A percentile compares a stretch with the other conserved stretches of the same genome.
These are phyloP conservation scores for Ogataea corticis DNA, from an alignment of 805 yeast genomes.

Conservation along the genomic window DNA sequence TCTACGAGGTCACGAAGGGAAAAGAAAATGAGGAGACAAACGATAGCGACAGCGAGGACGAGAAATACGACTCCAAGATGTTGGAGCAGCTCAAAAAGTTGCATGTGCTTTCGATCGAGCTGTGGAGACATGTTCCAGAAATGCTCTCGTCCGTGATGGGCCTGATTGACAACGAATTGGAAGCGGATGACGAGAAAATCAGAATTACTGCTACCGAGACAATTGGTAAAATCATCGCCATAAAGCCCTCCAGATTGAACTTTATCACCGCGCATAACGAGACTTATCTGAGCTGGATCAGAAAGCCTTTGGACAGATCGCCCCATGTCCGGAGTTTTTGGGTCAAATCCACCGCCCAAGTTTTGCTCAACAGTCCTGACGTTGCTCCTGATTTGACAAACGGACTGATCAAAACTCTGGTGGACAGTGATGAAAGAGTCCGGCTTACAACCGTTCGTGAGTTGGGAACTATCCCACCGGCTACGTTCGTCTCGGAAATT, in stretches of 20 bases:
- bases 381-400: slow-evolving; percentile 50
- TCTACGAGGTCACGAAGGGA: slow-evolving; percentile 49
- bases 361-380: slow-evolving; percentile 47
- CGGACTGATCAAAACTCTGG: slow-evolving; percentile 65
- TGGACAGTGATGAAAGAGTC: slow-evolving; percentile 75
- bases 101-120: slow-evolving; percentile 60
- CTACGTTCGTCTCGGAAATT: slow-evolving; percentile 48
- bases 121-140: slow-evolving; percentile 82
- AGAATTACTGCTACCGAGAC: slow-evolving; percentile 72
- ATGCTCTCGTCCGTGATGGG: slow-evolving; percentile 73
- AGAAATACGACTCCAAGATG: slow-evolving; percentile 11
- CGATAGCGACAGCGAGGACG: slow-evolving; percentile 27
- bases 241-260: slow-evolving; percentile 49
- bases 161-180: slow-evolving; percentile 73
- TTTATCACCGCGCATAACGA: slow-evolving; percentile 59
- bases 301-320: slow-evolving; percentile 69
- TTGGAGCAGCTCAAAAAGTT: slow-evolving; percentile 53
- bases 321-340: slow-evolving; percentile 66
- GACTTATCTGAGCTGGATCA: slow-evolving; percentile 71
- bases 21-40: slow-evolving; percentile 24
- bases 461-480: slow-evolving; percentile 47
- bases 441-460: slow-evolving; percentile 60
- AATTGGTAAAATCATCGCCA: slow-evolving; percentile 62
- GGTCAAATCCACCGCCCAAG: slow-evolving; percentile 57
- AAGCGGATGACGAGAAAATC: slow-evolving; percentile 63